Percentiles rank a stretch among this genome's conserved stretches.
Evolutionary conservation across 2,329 filamentous ascomycete genomes (phyloP).

Genomic region (Verticillium isaacii): DNA sequence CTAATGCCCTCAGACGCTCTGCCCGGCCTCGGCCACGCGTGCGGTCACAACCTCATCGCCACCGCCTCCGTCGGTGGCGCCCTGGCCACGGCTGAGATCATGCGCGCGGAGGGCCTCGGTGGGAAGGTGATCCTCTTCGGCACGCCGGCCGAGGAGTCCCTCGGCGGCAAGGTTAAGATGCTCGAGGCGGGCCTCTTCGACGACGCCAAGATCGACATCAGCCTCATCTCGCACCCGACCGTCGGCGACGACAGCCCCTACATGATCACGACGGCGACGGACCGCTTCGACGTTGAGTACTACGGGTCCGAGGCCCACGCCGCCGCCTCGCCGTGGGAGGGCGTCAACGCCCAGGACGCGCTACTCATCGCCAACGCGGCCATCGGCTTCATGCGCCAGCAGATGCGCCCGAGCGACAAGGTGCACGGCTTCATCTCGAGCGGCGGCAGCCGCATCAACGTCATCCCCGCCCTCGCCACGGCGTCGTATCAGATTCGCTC

Average conservation of each 20-base stretch:
- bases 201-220: constrained; percentile 22
- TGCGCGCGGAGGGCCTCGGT: constrained; percentile 33
- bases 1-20: constrained; percentile 34
- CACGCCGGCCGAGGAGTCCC: constrained; percentile 46
- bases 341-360: constrained; percentile 36
- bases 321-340: constrained; percentile 32
- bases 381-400: constrained; percentile 22
- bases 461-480: constrained; percentile 44
- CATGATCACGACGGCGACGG: background rate
- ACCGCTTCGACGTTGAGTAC: background rate
- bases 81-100: constrained; percentile 39
- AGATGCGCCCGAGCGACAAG: constrained; percentile 27
- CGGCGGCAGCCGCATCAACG: constrained; percentile 31
- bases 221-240: constrained; percentile 22
- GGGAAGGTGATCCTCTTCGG: constrained; percentile 43
- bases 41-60: constrained; percentile 37
- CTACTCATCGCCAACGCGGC: constrained; percentile 19
- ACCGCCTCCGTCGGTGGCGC: constrained; percentile 40
- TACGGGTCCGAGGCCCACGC: constrained; percentile 22
- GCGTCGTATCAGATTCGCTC: constrained; percentile 55
- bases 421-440: constrained; percentile 31
- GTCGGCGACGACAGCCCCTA: background rate
- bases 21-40: constrained; percentile 29
- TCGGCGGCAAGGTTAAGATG: constrained; percentile 42
- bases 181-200: constrained; percentile 34